These are phyloP conservation scores for Sistotremastrum suecicum DNA, from an alignment of 768 basidiomycete genomes.

Conservation along the genomic window DNA sequence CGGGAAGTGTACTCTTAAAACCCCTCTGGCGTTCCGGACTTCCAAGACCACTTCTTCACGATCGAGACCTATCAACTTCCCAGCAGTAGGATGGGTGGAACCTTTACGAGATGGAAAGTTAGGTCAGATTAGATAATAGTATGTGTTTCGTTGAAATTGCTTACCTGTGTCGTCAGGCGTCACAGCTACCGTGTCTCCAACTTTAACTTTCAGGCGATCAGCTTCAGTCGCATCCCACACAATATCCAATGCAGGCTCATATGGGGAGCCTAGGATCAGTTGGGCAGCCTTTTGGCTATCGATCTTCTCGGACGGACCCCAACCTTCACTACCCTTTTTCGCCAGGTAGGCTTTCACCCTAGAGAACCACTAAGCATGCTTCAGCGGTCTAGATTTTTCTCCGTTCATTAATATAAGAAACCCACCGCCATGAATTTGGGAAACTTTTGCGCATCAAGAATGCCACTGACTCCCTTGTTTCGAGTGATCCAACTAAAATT, in stretches of 20 bases:
- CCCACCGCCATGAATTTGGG: constrained; percentile 29
- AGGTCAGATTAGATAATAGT: background rate
- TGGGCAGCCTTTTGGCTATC: constrained; percentile 29
- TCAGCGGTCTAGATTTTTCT: background rate
- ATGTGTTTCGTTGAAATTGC: background rate
- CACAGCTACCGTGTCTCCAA: constrained; percentile 25
- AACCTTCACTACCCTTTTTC: constrained; percentile 14
- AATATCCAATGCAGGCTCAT: constrained; percentile 24
- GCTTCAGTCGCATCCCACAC: constrained; percentile 36
- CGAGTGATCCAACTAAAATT: constrained; percentile 28
- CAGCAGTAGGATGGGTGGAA: constrained; percentile 24
- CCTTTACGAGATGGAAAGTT: constrained; percentile 14
- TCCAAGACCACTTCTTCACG: constrained; percentile 36
- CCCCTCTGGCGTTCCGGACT: constrained; percentile 24
- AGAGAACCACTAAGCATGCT: constrained; percentile 28
- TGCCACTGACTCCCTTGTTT: constrained; percentile 20
- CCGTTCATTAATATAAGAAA: constrained; percentile 2
- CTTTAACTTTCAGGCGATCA: constrained; percentile 24
- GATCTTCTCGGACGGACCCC: constrained; percentile 16
- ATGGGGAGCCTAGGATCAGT: constrained; percentile 21
- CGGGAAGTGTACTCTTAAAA: constrained; percentile 40
- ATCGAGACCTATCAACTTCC: constrained; percentile 36
- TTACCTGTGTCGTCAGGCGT: constrained; percentile 36
- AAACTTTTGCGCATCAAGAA: constrained; percentile 25
- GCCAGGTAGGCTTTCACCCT: constrained; percentile 25